These are phyloP conservation scores for Rhodotorula toruloides DNA, from an alignment of 768 basidiomycete species.

Conservation along the genomic window DNA sequence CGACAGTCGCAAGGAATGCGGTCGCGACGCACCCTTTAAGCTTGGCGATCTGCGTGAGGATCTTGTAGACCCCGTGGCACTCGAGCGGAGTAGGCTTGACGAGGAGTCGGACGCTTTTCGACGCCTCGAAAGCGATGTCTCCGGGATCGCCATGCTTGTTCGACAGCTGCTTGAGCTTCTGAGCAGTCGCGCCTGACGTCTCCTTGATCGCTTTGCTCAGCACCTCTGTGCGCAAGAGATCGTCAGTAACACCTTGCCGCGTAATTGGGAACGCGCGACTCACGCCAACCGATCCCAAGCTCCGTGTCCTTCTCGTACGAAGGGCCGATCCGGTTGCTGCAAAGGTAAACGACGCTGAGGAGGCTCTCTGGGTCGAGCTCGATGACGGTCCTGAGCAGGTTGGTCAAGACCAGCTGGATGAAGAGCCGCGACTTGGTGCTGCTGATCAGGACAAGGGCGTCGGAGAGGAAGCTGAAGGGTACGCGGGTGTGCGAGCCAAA, in stretches of 20 bases:
- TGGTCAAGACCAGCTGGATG: constrained; percentile 66
- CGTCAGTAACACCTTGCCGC: background rate
- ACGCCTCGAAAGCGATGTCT: constrained; percentile 72
- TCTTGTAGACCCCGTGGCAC: constrained; percentile 62
- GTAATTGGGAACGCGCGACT: background rate
- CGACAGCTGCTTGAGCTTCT: constrained; percentile 57
- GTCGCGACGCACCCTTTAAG: constrained; percentile 43
- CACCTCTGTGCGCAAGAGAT: constrained; percentile 5
- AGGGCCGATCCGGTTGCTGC: constrained; percentile 28
- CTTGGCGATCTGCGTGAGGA: constrained; percentile 61
- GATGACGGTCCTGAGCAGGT: constrained; percentile 66
- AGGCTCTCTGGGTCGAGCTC: constrained; percentile 64
- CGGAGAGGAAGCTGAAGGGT: constrained; percentile 68
- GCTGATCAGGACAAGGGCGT: constrained; percentile 59
- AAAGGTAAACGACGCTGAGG: constrained; percentile 48
- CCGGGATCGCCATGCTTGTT: constrained; percentile 70
- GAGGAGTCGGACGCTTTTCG: constrained; percentile 67
- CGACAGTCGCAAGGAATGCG: background rate
- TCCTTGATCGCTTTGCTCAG: constrained; percentile 36
- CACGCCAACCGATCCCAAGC: constrained; percentile 47
- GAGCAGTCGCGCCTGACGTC: constrained; percentile 34
- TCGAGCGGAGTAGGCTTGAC: constrained; percentile 65
- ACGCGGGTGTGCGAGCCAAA: constrained; percentile 3
- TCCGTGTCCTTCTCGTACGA: constrained; percentile 47
- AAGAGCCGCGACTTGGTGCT: constrained; percentile 66